Conservation (phyloP, 805 yeast genomes). For the Lachancea thermotolerans region DNA sequence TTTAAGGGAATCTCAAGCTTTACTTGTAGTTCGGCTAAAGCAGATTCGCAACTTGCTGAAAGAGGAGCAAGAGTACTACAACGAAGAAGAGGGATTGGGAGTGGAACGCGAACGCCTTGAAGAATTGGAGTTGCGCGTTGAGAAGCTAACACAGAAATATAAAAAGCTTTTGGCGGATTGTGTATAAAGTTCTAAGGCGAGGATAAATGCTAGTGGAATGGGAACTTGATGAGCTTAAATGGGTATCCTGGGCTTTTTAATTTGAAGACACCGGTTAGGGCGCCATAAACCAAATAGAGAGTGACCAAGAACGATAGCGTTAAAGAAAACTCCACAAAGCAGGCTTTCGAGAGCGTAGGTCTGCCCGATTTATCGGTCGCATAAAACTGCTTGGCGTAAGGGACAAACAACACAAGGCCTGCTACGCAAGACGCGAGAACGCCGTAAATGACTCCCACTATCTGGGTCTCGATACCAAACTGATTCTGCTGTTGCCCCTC, state of each 20-base stretch:
- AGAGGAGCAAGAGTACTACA: constrained; percentile 17
- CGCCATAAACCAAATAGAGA: constrained; percentile 54
- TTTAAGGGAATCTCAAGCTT: constrained; percentile 29
- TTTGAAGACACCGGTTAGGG: constrained; percentile 57
- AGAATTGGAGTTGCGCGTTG: constrained; percentile 13
- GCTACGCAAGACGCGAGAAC: constrained; percentile 54
- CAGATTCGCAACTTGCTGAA: constrained; percentile 19
- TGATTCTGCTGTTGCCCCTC: constrained; percentile 67
- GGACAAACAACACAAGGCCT: constrained; percentile 50
- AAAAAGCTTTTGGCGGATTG: constrained; percentile 3
- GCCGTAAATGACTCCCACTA: constrained; percentile 69
- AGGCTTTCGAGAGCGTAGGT: constrained; percentile 14
- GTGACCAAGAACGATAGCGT: constrained; percentile 39
- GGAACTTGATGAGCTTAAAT: constrained; percentile 43
- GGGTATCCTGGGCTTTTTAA: constrained; percentile 76
- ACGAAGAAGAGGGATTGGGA: constrained; percentile 11
- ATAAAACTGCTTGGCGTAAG: constrained; percentile 27
- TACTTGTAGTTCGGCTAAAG: constrained; percentile 22
- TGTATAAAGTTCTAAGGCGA: constrained; percentile 1
- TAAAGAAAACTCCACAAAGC: constrained; percentile 39
- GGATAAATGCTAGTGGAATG: constrained; percentile 9
- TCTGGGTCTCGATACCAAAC: constrained; percentile 84
- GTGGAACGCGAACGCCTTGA: constrained; percentile 9
- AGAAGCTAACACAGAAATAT: constrained; percentile 10
- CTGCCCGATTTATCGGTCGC: constrained; percentile 35